Evolutionary conservation across 306 rosid genomes (phyloP), one percentile per base, ranked within the genome.

Genomic region (Sindora glabra): DNA sequence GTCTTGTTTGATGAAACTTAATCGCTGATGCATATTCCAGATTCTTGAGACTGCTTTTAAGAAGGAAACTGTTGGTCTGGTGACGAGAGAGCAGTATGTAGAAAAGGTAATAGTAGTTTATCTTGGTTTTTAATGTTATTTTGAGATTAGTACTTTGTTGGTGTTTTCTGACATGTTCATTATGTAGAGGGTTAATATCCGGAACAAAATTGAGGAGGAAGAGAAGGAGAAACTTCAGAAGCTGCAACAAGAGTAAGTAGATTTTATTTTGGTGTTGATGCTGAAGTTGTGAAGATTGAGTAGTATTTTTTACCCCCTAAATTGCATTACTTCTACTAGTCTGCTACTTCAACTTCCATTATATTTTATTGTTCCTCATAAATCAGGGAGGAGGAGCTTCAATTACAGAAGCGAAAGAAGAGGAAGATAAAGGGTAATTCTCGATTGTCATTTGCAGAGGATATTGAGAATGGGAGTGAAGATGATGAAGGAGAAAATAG

Each of bases 141-240:
- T 9, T 10, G 10, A 13, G 23, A 24, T 58, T 13, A 0, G 25
- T 52, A 5, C 10, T 41, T 8, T 44, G 21, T 44, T 26, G 24
- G 22, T 5, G 25, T 24, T 37, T 8, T 24, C 40, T 22, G 48
- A 14, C 56, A 18, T 74, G 34, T 26, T 64, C 7, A 30, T 33
- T 30, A 38, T 78, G 50, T 70, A 92, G 99, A 86, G 94, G 72
- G 96, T 89, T 30, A 92, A 80, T 56, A 92, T 92, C 61, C 87
- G 83, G 69, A 92, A 46, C 77, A 92, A 92, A 73, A 48, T 86
- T n/a, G 99, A 92, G 79, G 99, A 92, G 74, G 99, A 92, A 74
- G 99, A 92, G 77, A 92, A 89, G 70, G 99, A 92, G 73, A 92
- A 92, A 63, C 99, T 92, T 74, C 99, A 82, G 72, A 89, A 89